Percentiles rank a stretch among this genome's conserved stretches.
phyloP scores from a whole-genome alignment of 257 asterid species.

The Nicotiana obtusifolia region DNA sequence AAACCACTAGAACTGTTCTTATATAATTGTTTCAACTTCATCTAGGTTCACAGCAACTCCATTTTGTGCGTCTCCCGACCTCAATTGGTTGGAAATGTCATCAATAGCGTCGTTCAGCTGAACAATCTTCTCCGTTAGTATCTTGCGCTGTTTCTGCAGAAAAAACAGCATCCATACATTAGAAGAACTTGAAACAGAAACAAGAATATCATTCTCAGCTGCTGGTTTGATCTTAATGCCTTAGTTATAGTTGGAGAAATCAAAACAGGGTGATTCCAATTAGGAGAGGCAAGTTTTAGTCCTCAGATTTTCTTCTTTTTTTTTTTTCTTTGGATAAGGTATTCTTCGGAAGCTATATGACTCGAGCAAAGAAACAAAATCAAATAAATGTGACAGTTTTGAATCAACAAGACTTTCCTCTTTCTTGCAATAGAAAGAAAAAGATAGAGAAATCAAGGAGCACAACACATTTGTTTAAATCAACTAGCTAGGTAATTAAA shows the following conservation, averaged over 20 bases:
- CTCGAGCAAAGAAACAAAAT: neutral
- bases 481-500: neutral
- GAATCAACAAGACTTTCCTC: neutral
- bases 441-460: neutral
- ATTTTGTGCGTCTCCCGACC: constrained; percentile 25
- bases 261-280: neutral
- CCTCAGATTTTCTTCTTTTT: neutral
- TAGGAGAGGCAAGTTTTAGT: neutral
- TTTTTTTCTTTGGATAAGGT: neutral
- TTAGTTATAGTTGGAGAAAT: too few relatives aligned
- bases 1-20: constrained; percentile 11
- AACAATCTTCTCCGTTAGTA: constrained; percentile 37
- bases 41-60: constrained; percentile 29
- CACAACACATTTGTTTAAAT: neutral
- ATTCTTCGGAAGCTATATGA: neutral
- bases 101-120: constrained; percentile 40
- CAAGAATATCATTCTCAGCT: neutral
- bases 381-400: neutral
- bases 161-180: neutral
- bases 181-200: neutral
- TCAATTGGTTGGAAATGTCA: constrained; percentile 32
- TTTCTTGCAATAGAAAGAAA: neutral
- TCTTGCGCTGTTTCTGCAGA: constrained; percentile 32
- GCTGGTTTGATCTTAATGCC: neutral
- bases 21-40: constrained; percentile 30